These are phyloP conservation scores for Fusarium falciforme DNA, from an alignment of 2,329 filamentous ascomycete species.

Conservation along the genomic window DNA sequence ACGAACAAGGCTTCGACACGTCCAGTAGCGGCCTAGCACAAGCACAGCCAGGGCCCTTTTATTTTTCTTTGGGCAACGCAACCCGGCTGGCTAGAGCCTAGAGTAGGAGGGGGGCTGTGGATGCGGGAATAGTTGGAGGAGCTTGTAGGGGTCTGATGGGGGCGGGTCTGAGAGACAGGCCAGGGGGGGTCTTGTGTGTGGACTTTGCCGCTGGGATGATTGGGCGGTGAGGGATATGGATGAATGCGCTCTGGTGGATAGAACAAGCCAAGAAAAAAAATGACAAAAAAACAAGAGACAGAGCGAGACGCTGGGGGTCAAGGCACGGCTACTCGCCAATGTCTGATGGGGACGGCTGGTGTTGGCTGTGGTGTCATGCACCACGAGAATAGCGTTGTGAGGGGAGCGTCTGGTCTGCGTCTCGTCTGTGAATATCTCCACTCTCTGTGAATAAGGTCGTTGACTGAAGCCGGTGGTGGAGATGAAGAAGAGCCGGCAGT, in stretches of 20 bases:
- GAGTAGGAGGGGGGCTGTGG: neutral
- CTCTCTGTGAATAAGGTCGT: neutral
- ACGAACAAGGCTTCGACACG: slow-evolving; percentile 2
- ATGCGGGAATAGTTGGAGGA: slow-evolving; percentile 27
- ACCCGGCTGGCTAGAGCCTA: neutral
- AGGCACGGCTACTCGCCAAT: slow-evolving; percentile 15
- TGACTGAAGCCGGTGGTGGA: slow-evolving; percentile 6
- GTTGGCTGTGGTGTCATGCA: slow-evolving; percentile 42
- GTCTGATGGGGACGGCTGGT: slow-evolving; percentile 1
- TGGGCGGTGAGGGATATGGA: slow-evolving; percentile 42
- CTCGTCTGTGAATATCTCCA: slow-evolving; percentile 5
- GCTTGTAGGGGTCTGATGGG: neutral
- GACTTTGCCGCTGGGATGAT: slow-evolving; percentile 27
- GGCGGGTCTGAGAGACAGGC: neutral
- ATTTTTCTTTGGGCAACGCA: neutral
- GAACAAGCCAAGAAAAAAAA: neutral
- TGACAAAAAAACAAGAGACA: neutral
- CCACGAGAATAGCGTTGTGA: slow-evolving; percentile 37
- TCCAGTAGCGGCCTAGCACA: neutral
- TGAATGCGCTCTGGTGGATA: slow-evolving; percentile 7
- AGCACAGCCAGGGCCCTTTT: slow-evolving; percentile 24
- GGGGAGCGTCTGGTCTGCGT: neutral
- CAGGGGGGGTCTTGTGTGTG: slow-evolving; percentile 12
- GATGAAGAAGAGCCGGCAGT: slow-evolving; percentile 11
- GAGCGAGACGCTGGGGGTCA: slow-evolving; percentile 7